A percentile compares a stretch with the other conserved stretches of the same genome.
phyloP scores from a whole-genome alignment of 106 monocot genomes.

The Dendrobium nobile region DNA sequence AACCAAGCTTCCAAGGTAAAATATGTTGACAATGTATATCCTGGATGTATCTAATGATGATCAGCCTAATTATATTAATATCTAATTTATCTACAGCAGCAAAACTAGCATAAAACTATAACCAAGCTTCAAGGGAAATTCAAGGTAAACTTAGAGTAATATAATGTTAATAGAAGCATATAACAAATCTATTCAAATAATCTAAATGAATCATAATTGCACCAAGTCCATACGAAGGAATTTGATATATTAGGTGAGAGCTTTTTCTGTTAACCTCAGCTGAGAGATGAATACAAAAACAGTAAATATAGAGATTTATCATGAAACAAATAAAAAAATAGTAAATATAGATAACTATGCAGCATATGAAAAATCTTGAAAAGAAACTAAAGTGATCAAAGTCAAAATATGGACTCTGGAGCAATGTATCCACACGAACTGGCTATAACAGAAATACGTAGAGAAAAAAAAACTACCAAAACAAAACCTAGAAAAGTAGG shows the following conservation, averaged over 20 bases:
- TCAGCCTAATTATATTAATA: too few relatives aligned
- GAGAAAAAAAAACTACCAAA: too few relatives aligned
- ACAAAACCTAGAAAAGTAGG: too few relatives aligned
- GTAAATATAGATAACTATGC: neutral
- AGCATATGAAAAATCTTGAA: neutral
- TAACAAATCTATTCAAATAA: neutral
- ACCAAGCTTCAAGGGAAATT: too few relatives aligned
- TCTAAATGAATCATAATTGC: neutral
- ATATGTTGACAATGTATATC: too few relatives aligned
- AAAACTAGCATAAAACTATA: neutral
- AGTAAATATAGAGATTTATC: neutral
- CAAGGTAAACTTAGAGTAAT: neutral
- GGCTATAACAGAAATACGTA: too few relatives aligned
- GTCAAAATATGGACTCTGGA: too few relatives aligned
- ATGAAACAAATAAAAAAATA: neutral
- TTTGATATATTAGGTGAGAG: neutral
- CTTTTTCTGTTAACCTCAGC: too few relatives aligned
- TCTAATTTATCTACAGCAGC: conserved; percentile 25
- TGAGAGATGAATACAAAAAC: neutral
- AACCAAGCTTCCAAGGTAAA: too few relatives aligned
- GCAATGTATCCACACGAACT: too few relatives aligned
- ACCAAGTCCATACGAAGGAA: neutral
- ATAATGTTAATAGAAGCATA: neutral
- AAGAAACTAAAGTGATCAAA: too few relatives aligned
- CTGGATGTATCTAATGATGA: too few relatives aligned